phyloP scores from a whole-genome alignment of 2,329 filamentous ascomycete species.

The Cladophialophora psammophila region DNA sequence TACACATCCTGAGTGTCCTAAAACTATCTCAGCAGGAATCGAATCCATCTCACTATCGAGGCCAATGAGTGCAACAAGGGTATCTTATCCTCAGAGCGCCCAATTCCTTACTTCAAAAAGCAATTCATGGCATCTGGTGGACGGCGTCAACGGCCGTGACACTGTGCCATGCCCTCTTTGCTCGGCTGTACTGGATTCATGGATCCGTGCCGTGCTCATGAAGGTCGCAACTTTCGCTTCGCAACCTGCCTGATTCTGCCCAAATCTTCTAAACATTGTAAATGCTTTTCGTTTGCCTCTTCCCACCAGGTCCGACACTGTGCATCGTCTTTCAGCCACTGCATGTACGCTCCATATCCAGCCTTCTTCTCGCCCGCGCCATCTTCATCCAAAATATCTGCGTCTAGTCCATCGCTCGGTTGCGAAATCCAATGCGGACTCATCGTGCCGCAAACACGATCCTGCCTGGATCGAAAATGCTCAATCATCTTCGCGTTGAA shows the following conservation, averaged over 20 bases:
- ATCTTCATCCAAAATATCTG: constrained; percentile 26
- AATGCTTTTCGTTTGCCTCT: constrained; percentile 55
- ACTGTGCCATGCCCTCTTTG: not conserved
- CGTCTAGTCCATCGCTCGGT: constrained; percentile 49
- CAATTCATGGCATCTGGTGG: not conserved
- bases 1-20: not conserved
- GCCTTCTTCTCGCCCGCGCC: constrained; percentile 43
- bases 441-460: constrained; percentile 55
- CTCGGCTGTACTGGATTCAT: not conserved
- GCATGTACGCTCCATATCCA: constrained; percentile 55
- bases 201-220: constrained; percentile 2
- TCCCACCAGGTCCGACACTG: constrained; percentile 58
- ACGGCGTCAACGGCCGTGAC: not conserved
- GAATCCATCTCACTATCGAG: not conserved
- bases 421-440: constrained; percentile 60
- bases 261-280: constrained; percentile 52
- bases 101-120: not conserved
- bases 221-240: constrained; percentile 25
- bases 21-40: not conserved
- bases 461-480: constrained; percentile 63
- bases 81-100: not conserved
- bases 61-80: not conserved
- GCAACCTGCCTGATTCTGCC: constrained; percentile 45
- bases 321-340: constrained; percentile 55
- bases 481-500: constrained; percentile 64